Base-by-base conservation (phyloP, 495 filamentous ascomycete species). In the Penicillium atrosanguineum region DNA sequence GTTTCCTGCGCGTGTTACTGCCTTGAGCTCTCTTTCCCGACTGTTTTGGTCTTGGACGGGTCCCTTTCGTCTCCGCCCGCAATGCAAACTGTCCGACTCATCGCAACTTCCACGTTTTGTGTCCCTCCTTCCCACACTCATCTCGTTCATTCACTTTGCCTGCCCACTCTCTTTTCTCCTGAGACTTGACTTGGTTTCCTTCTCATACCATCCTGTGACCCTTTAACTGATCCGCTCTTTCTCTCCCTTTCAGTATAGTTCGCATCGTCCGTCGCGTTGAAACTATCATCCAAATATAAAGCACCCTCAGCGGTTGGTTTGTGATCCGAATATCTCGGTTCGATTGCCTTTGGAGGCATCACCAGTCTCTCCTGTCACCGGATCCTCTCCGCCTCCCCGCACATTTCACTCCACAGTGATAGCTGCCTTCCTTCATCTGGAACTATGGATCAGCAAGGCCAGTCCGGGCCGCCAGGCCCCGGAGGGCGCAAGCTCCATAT, bases 401-500 rank as follows among this genome's bases (percentile, higher is more conserved):
- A 57, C 55, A 47, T 61, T 56, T 56, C 56, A 67, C 48, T 55
- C 44, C 56, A 59, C 61, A 60, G 48, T 56, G 54, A 60, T 54
- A 55, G 37, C 48, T 48, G 37, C 45, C 50, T 38, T 39, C 48
- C 44, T 42, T 60, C 54, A 56, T 64, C 63, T 53, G 51, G 56
- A 47, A 75, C 64, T 50, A 96, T 95, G 90, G 91, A 96, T 75
- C 89, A 91, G 73, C 84, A 88, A 70, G 84, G 85, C 63, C 87
- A 87, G 59, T 73, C 83, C 62, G 88, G 85, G 65, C 84, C 87
- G 46, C 83, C 86, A 69, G 91, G 91, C 56, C 89, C 93, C 55
- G 74, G 85, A 53, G 91, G 91, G 60, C 91, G 94, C 65, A 87
- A 91, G 70, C 83, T 97, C 60, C 93, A 97, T 75, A 97, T 98